Percentiles rank a stretch among this genome's conserved stretches.
These are phyloP conservation scores for Russula griseocarnosa DNA, from an alignment of 768 basidiomycete genomes.

Conservation along the genomic window DNA sequence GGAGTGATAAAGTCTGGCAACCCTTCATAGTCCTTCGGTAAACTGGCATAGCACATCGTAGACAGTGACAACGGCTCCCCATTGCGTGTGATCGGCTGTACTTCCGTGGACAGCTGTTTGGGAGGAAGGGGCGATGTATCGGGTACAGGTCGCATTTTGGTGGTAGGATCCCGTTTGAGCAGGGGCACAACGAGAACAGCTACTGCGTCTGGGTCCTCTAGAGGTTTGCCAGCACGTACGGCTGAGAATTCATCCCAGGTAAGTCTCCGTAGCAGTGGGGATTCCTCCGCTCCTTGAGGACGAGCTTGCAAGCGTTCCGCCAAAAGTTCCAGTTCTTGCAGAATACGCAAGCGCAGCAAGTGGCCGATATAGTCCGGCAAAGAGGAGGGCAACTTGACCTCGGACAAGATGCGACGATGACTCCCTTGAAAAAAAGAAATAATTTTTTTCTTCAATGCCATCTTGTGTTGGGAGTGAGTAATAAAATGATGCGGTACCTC, in stretches of 20 bases:
- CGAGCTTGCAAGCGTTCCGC: constrained; percentile 41
- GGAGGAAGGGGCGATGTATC: constrained; percentile 18
- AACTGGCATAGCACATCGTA: constrained; percentile 32
- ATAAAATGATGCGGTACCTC: constrained; percentile 33
- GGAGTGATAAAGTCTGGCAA: constrained; percentile 34
- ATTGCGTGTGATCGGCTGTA: neutral
- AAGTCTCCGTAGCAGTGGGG: constrained; percentile 55
- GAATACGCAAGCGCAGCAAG: constrained; percentile 63
- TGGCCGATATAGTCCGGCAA: constrained; percentile 57
- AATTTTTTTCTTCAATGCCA: neutral
- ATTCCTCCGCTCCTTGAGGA: constrained; percentile 30
- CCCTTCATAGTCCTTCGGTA: constrained; percentile 21
- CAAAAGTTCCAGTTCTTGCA: constrained; percentile 71
- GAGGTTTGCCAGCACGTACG: constrained; percentile 44
- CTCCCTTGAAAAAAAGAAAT: constrained; percentile 4
- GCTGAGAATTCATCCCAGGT: constrained; percentile 56
- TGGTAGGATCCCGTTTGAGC: constrained; percentile 49
- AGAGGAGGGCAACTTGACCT: constrained; percentile 40
- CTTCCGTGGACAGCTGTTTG: neutral
- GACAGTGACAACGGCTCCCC: constrained; percentile 32
- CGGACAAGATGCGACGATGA: constrained; percentile 25
- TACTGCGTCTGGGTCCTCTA: constrained; percentile 52
- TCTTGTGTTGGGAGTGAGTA: neutral
- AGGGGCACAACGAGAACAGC: constrained; percentile 72
- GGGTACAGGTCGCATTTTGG: constrained; percentile 41